Conservation (phyloP, 2,329 filamentous ascomycete genomes). For the Xenoacremonium recifei region DNA sequence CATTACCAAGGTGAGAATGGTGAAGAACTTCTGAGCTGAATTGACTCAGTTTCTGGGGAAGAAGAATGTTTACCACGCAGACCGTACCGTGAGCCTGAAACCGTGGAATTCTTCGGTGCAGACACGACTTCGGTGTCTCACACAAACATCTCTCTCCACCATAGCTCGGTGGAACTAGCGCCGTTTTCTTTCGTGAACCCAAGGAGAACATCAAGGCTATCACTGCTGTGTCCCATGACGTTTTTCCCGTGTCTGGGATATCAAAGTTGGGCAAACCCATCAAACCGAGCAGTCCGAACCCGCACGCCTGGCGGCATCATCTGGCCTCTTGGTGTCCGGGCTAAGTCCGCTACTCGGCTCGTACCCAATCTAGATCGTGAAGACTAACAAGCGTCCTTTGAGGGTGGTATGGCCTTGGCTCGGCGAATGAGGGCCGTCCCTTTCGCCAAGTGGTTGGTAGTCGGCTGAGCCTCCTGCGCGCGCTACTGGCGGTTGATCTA, state of each 20-base stretch:
- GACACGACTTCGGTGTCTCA: constrained; percentile 14
- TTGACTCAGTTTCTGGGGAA: constrained; percentile 22
- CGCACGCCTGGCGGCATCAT: background rate
- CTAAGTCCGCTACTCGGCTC: background rate
- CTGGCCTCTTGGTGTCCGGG: background rate
- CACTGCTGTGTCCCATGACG: background rate
- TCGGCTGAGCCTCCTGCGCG: constrained; percentile 23
- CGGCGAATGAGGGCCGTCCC: constrained; percentile 12
- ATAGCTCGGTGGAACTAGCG: background rate
- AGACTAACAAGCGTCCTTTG: background rate
- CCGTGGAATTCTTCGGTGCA: constrained; percentile 12
- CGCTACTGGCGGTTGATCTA: constrained; percentile 35
- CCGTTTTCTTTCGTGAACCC: background rate
- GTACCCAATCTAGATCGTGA: background rate
- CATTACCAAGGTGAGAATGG: too few species aligned
- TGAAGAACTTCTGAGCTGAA: constrained; percentile 13
- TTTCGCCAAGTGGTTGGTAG: constrained; percentile 1
- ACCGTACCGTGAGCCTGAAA: constrained; percentile 8
- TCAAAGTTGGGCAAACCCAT: background rate
- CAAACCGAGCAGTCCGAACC: background rate
- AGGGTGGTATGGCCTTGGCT: constrained; percentile 11
- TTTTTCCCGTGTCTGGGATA: background rate
- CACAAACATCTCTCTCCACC: constrained; percentile 10
- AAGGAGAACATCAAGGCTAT: background rate
- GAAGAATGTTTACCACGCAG: constrained; percentile 5